Percentiles rank a stretch among this genome's conserved stretches.
Evolutionary conservation across 2,329 filamentous ascomycete genomes (phyloP).

Genomic region (Elsinoe australis): DNA sequence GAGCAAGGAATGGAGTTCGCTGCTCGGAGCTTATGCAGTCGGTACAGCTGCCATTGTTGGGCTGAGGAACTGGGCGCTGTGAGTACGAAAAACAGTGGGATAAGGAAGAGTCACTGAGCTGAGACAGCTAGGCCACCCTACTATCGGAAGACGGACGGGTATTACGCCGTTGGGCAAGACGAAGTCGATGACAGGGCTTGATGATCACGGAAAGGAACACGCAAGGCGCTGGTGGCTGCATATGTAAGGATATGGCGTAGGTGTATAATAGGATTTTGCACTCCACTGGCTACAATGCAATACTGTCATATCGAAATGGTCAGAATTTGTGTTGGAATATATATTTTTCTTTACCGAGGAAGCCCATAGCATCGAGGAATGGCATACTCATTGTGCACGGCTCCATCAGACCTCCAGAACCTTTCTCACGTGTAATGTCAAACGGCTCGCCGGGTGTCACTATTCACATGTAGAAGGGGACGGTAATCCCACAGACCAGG

Average conservation of each 20-base stretch:
- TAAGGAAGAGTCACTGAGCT: background rate
- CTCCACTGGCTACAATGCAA: too few relatives aligned
- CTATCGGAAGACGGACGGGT: slow-evolving; percentile 8
- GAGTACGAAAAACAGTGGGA: slow-evolving; percentile 27
- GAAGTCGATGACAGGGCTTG: slow-evolving; percentile 12
- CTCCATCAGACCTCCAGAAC: too few relatives aligned
- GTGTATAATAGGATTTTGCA: background rate
- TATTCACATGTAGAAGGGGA: too few relatives aligned
- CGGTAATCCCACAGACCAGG: too few relatives aligned
- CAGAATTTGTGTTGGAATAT: too few relatives aligned
- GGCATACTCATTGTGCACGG: too few relatives aligned
- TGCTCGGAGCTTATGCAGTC: slow-evolving; percentile 46
- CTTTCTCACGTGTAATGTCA: too few relatives aligned
- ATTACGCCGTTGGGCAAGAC: slow-evolving; percentile 10
- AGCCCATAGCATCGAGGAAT: too few relatives aligned
- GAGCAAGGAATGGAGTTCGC: slow-evolving; percentile 42
- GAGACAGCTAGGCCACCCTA: slow-evolving; percentile 9
- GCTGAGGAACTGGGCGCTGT: slow-evolving; percentile 47
- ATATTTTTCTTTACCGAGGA: too few relatives aligned
- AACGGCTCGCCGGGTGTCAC: too few relatives aligned
- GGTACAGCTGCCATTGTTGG: slow-evolving; percentile 48
- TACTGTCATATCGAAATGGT: too few relatives aligned
- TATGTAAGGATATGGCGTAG: background rate
- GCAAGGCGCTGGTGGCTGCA: slow-evolving; percentile 7
- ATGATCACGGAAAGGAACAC: background rate